Percentiles rank a stretch among this genome's conserved stretches.
Evolutionary conservation across 2,329 filamentous ascomycete species (phyloP).

Genomic region (Plenodomus biglobosus): DNA sequence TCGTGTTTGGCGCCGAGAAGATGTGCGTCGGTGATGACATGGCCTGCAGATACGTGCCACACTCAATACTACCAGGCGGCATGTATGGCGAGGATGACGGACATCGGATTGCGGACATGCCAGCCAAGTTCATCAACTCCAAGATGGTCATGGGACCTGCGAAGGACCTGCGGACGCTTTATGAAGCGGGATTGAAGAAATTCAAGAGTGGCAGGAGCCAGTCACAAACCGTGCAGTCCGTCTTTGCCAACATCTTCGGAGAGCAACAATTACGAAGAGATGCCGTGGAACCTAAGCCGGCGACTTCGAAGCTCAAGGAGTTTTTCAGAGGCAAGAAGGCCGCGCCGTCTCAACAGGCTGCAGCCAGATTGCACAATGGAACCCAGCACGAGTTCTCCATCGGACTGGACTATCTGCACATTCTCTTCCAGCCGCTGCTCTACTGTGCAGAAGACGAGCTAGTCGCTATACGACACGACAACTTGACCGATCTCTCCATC

Average conservation of each 20-base stretch:
- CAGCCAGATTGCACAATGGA: slow-evolving; percentile 21
- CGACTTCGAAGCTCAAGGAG: slow-evolving; percentile 16
- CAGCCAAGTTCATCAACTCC: slow-evolving; percentile 52
- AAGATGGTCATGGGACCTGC: slow-evolving; percentile 55
- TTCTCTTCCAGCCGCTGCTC: slow-evolving; percentile 47
- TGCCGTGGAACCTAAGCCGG: slow-evolving; percentile 26
- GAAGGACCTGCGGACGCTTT: slow-evolving; percentile 52
- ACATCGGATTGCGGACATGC: slow-evolving; percentile 17
- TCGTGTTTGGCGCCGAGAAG: slow-evolving; percentile 60
- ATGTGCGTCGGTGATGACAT: slow-evolving; percentile 53
- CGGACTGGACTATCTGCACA: slow-evolving; percentile 55
- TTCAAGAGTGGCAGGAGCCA: slow-evolving; percentile 38
- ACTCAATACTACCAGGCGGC: slow-evolving; percentile 54
- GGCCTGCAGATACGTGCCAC: slow-evolving; percentile 57
- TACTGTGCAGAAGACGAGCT: slow-evolving; percentile 33
- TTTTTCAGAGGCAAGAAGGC: slow-evolving; percentile 21
- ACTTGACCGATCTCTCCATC: slow-evolving; percentile 40
- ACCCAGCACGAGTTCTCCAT: slow-evolving; percentile 54
- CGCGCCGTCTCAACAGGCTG: slow-evolving; percentile 43
- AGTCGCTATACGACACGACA: slow-evolving; percentile 31
- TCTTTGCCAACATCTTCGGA: slow-evolving; percentile 56
- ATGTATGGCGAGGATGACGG: slow-evolving; percentile 52
- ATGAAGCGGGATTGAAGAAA: slow-evolving; percentile 46
- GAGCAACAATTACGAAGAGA: slow-evolving; percentile 57
- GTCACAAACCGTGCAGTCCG: slow-evolving; percentile 45